Percentiles rank a stretch among this genome's conserved stretches.
These are phyloP conservation scores for Xylaria arbuscula DNA, from an alignment of 2,329 filamentous ascomycete species.

Conservation along the genomic window DNA sequence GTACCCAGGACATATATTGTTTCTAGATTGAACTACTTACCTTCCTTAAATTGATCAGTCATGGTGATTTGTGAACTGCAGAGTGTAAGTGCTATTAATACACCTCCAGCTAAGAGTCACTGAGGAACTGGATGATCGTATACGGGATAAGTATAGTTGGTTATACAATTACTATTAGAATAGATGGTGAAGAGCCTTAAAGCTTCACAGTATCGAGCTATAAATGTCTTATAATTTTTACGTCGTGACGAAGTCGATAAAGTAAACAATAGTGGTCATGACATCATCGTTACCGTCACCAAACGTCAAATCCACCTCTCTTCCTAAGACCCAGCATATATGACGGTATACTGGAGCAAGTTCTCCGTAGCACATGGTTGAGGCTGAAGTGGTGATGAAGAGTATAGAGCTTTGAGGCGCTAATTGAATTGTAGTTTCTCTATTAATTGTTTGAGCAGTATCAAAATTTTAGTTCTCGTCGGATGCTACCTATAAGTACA, in stretches of 20 bases:
- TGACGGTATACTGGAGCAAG: constrained; percentile 42
- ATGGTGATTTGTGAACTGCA: constrained; percentile 32
- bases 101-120: not conserved
- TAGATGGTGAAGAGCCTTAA: not conserved
- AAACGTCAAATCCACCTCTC: constrained; percentile 34
- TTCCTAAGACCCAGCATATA: constrained; percentile 31
- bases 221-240: not conserved
- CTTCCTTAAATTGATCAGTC: constrained; percentile 52
- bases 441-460: not conserved
- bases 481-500: not conserved
- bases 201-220: not conserved
- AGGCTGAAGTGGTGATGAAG: not conserved
- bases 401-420: not conserved
- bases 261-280: constrained; percentile 38
- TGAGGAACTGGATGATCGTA: not conserved
- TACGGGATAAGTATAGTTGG: not conserved
- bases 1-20: not conserved
- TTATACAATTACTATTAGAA: not conserved
- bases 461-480: not conserved
- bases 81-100: not conserved
- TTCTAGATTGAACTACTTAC: constrained; percentile 40
- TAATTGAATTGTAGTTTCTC: not conserved
- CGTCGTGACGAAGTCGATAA: not conserved
- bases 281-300: constrained; percentile 44
- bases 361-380: constrained; percentile 18